Conservation (phyloP, 768 basidiomycete species). For the Mycena chlorophos region DNA sequence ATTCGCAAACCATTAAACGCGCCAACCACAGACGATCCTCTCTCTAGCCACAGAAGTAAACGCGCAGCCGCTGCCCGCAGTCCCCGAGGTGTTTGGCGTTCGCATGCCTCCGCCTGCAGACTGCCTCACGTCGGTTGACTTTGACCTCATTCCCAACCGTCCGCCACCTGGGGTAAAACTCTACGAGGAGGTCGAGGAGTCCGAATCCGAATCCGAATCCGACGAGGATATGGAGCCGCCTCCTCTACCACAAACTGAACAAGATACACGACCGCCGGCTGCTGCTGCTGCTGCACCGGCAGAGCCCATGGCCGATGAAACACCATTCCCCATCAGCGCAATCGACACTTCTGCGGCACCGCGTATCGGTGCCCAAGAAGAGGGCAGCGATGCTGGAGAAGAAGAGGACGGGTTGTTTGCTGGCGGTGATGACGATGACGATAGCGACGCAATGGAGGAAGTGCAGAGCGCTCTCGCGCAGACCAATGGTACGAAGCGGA, state of each 20-base stretch:
- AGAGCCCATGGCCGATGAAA: conserved; percentile 45
- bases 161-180: conserved; percentile 75
- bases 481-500: conserved; percentile 69
- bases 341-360: conserved; percentile 68
- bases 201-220: conserved; percentile 66
- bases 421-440: conserved; percentile 73
- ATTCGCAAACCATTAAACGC: not conserved
- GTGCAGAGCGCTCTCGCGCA: conserved; percentile 54
- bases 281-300: conserved; percentile 33
- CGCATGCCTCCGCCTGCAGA: conserved; percentile 72
- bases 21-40: conserved; percentile 58
- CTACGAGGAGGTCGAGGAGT: conserved; percentile 80
- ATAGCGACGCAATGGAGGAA: conserved; percentile 83
- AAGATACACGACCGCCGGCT: conserved; percentile 24
- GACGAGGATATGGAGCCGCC: conserved; percentile 75
- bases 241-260: conserved; percentile 42
- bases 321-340: conserved; percentile 60
- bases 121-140: conserved; percentile 78
- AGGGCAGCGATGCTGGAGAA: conserved; percentile 70
- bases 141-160: conserved; percentile 83
- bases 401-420: conserved; percentile 80
- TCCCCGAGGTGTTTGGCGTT: conserved; percentile 88
- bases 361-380: conserved; percentile 51
- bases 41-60: conserved; percentile 85
- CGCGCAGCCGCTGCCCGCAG: conserved; percentile 73